Conservation (phyloP, 192 early-diverging fungal genomes). For the Allomyces javanicus region DNA sequence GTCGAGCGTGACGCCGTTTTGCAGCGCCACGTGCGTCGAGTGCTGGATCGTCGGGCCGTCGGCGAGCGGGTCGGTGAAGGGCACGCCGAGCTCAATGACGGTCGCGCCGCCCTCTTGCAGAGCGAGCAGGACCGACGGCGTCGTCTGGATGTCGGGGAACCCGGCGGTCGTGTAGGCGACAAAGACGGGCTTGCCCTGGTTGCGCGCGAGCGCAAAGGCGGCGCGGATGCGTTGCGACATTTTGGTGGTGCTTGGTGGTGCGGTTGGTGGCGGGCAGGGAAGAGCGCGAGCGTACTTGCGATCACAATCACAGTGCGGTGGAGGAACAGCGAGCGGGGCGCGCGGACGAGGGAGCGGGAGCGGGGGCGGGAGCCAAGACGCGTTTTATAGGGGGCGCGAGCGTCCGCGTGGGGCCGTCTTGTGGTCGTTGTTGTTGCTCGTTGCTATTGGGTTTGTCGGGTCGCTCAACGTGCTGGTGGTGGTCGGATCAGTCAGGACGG, state of each 20-base stretch:
- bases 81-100: slow-evolving; percentile 89
- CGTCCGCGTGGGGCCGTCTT: no score
- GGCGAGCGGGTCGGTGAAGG: slow-evolving; percentile 93
- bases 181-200: slow-evolving; percentile 39
- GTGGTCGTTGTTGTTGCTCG: no score
- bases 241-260: no score
- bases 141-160: slow-evolving; percentile 56
- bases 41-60: slow-evolving; percentile 96
- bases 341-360: no score
- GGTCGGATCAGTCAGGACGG: not conserved
- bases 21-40: slow-evolving; percentile 61
- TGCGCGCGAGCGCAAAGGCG: not conserved
- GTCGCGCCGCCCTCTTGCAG: slow-evolving; percentile 82
- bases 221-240: not conserved
- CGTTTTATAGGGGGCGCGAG: no score
- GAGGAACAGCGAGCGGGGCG: no score
- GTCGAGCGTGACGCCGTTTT: slow-evolving; percentile 56
- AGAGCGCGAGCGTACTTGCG: no score
- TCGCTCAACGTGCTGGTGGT: not conserved
- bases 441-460: no score
- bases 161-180: slow-evolving; percentile 88
- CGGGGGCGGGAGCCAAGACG: no score
- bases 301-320: no score
- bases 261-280: no score
- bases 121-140: slow-evolving; percentile 68